phyloP scores from a whole-genome alignment of 352 stramenopile genomes.

The Pythium dissotocum region DNA sequence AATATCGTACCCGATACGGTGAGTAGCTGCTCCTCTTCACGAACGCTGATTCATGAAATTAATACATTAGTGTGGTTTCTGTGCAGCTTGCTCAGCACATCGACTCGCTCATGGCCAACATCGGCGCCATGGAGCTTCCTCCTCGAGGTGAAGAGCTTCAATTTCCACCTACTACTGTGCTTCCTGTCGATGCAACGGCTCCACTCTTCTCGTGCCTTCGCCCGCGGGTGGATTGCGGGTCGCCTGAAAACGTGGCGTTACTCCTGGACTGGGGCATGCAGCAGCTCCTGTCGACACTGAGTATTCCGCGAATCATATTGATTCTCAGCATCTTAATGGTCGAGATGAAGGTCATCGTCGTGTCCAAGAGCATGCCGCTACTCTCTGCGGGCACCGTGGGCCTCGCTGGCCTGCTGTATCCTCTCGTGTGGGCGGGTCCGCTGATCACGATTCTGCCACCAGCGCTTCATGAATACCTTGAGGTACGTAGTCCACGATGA shows the following conservation, averaged over 20 bases:
- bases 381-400: constrained; percentile 23
- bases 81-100: constrained; percentile 21
- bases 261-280: constrained; percentile 26
- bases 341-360: constrained; percentile 35
- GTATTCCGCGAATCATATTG: constrained; percentile 14
- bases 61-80: background rate
- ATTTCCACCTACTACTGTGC: background rate
- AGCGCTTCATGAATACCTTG: constrained; percentile 26
- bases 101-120: constrained; percentile 20
- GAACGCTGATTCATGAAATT: background rate
- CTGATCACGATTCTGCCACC: constrained; percentile 30
- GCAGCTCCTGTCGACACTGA: constrained; percentile 16
- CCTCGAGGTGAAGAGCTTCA: constrained; percentile 3
- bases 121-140: constrained; percentile 5
- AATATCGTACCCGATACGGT: constrained; percentile 26
- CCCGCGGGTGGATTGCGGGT: constrained; percentile 15
- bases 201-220: background rate
- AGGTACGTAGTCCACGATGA: constrained; percentile 8
- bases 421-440: constrained; percentile 26
- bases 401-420: constrained; percentile 20
- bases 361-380: constrained; percentile 22
- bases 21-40: background rate
- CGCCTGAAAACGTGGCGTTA: constrained; percentile 14
- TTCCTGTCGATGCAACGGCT: background rate
- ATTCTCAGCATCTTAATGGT: constrained; percentile 21